Percentiles rank a stretch among this genome's conserved stretches.
Evolutionary conservation across 164 flowering plant species (phyloP).

Genomic region (Saururus chinensis): DNA sequence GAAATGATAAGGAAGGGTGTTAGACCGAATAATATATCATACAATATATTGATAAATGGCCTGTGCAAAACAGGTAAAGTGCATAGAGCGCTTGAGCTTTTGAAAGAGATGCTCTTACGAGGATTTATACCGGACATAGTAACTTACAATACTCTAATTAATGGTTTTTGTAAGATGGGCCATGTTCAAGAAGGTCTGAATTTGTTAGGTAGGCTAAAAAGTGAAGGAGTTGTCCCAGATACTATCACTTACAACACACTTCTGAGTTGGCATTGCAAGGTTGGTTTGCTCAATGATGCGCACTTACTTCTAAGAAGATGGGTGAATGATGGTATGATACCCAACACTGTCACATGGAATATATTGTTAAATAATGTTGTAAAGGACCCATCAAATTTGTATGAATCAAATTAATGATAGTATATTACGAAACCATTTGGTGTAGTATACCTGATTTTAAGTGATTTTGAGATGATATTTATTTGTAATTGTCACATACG

Average conservation of each 20-base stretch:
- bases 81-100: conserved; percentile 48
- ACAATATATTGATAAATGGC: conserved; percentile 71
- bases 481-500: too few relatives aligned
- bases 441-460: too few relatives aligned
- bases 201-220: conserved; percentile 48
- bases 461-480: too few relatives aligned
- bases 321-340: conserved; percentile 50
- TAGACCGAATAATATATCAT: conserved; percentile 37
- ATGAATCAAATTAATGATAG: not conserved
- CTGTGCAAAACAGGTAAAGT: conserved; percentile 56
- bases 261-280: conserved; percentile 68
- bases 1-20: conserved; percentile 60
- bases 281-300: conserved; percentile 55
- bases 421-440: not conserved
- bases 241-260: conserved; percentile 71
- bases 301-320: conserved; percentile 44
- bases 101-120: conserved; percentile 51
- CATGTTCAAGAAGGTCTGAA: conserved; percentile 52
- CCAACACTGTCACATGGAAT: conserved; percentile 59
- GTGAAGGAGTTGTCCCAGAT: conserved; percentile 63
- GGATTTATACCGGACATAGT: conserved; percentile 77
- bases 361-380: conserved; percentile 29
- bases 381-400: conserved; percentile 4
- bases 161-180: conserved; percentile 68
- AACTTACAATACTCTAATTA: conserved; percentile 75